Evolutionary conservation across 2,329 filamentous ascomycete genomes (phyloP).

Genomic region (Cercospora sp.): DNA sequence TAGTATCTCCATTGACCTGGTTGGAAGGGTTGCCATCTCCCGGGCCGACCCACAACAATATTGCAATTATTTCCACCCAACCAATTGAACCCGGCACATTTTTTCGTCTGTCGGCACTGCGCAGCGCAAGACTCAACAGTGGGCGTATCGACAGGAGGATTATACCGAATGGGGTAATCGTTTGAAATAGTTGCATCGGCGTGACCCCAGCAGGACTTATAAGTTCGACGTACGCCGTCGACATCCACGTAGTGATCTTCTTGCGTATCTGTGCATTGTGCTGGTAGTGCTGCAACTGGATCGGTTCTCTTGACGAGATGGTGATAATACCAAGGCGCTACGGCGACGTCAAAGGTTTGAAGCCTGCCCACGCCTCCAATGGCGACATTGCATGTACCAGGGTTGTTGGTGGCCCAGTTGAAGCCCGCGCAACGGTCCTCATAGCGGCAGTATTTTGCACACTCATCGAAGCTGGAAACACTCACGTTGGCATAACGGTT

Average conservation of each 20-base stretch:
- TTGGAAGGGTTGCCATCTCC: neutral
- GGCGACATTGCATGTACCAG: neutral
- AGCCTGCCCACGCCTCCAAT: constrained; percentile 1
- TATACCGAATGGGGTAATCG: neutral
- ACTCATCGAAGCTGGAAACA: neutral
- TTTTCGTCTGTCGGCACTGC: neutral
- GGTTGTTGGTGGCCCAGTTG: constrained; percentile 8
- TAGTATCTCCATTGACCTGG: constrained; percentile 1
- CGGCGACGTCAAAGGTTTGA: neutral
- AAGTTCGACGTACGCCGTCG: neutral
- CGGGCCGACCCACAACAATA: neutral
- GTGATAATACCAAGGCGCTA: constrained; percentile 8
- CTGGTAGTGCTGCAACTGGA: neutral
- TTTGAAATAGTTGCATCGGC: neutral
- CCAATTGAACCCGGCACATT: constrained; percentile 5
- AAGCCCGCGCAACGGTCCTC: constrained; percentile 1
- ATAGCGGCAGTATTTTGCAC: constrained; percentile 8
- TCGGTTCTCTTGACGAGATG: neutral
- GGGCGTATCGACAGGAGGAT: neutral
- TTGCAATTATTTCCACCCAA: neutral
- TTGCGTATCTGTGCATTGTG: neutral
- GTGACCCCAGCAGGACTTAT: constrained; percentile 4
- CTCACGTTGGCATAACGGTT: neutral
- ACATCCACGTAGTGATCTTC: neutral
- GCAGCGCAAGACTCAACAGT: neutral